Base-by-base conservation (phyloP, 1,284 basidiomycete genomes). In the Inonotus hispidus region DNA sequence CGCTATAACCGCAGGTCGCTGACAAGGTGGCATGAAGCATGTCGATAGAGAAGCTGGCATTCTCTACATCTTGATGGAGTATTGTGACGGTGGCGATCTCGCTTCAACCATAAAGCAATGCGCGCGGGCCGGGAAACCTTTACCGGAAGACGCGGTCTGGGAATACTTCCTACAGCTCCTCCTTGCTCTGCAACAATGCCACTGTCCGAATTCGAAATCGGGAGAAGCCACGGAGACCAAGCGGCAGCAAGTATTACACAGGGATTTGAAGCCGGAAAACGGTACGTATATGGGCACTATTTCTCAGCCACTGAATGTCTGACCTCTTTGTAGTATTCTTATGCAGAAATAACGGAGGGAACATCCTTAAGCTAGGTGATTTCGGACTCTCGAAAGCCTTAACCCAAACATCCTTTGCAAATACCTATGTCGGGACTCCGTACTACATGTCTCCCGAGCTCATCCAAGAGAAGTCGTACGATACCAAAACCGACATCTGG, bases 401-500 rank as follows among this genome's bases (percentile, higher is more conserved):
- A 66, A 79, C 87, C 0, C 88, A 90, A 64, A 85, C 91, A 0
- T 88, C 83, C 61, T 96, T 98, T 68, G 95, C 96, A 6, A 93
- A 88, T 67, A 99, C 96, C 29, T 99, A 98, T 66, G 96, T 98
- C 65, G 95, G 96, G 92, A 98, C 95, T 8, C 96, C 96, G 1
- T 95, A 98, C 69, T 98, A 99, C 75, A 98, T 99, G 95, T 95
- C 93, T 1, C 95, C 96, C 0, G 95, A 98, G 74, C 82, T 98
- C 23, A 93, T 98, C 79, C 92, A 93, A 73, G 95, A 97, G 69
- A 94, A 93, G 71, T 86, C 91, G 5, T 99, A 99, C 74, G 96
- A 98, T 75, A 90, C 92, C 21, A 98, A 98, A 75, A 95, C 92
- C 0, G 95, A 99, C 70, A 97, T 99, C 55, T 99, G 96, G 96